phyloP scores from a whole-genome alignment of 2,329 filamentous ascomycete genomes.

The Penicillium oxalicum region DNA sequence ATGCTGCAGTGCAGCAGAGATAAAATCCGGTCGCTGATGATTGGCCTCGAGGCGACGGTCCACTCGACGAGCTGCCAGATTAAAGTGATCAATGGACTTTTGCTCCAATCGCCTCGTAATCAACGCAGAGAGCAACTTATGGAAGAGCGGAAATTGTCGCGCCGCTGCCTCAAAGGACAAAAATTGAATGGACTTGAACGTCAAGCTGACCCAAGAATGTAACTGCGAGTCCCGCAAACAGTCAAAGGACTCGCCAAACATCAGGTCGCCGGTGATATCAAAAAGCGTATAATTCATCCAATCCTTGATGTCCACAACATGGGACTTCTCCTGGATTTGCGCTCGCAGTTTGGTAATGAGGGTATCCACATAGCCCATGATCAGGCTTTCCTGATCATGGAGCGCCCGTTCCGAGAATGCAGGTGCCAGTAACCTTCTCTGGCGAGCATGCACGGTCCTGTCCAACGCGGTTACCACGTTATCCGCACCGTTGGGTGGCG shows the following conservation, averaged over 20 bases:
- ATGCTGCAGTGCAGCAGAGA: conserved; percentile 21
- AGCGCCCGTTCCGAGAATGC: conserved; percentile 28
- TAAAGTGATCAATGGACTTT: conserved; percentile 16
- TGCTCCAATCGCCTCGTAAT: conserved; percentile 10
- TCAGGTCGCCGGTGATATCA: conserved; percentile 36
- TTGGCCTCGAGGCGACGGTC: conserved; percentile 16
- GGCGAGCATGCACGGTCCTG: conserved; percentile 15
- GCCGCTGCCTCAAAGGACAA: conserved; percentile 13
- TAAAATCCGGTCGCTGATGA: conserved; percentile 20
- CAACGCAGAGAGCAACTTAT: conserved; percentile 5
- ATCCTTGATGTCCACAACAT: conserved; percentile 22
- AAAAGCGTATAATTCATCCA: conserved; percentile 36
- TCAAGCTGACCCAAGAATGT: conserved; percentile 38
- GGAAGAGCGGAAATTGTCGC: conserved; percentile 17
- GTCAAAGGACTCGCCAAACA: conserved; percentile 37
- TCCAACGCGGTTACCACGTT: conserved; percentile 17
- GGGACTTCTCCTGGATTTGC: not conserved
- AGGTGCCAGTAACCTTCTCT: conserved; percentile 19
- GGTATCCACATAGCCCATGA: conserved; percentile 23
- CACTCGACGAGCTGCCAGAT: conserved; percentile 16
- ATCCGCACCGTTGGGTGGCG: conserved; percentile 34
- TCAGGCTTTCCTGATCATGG: conserved; percentile 24
- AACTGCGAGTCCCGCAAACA: conserved; percentile 33
- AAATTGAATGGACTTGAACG: conserved; percentile 26
- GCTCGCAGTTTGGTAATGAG: conserved; percentile 19